Percentiles rank a stretch among this genome's conserved stretches.
Conservation (phyloP, 75 land plant species). For the Isoetes taiwanensis region DNA sequence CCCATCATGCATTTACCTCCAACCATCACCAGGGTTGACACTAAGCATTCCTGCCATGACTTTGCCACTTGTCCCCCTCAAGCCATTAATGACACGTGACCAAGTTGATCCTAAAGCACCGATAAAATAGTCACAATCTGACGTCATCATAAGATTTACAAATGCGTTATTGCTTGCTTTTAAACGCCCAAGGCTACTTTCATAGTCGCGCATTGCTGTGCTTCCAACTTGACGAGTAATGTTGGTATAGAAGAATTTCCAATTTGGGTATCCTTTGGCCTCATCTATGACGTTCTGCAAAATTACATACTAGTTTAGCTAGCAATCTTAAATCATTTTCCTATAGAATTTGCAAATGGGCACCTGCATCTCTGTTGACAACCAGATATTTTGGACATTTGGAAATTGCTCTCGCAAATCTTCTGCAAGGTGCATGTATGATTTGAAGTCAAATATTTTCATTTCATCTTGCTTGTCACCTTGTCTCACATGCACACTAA, state of each 20-base stretch:
- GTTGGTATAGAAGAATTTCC: slow-evolving; percentile 3
- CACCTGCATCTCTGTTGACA: slow-evolving; percentile 96
- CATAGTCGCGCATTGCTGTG: not conserved
- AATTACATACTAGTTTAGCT: no score
- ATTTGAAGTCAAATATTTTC: slow-evolving; percentile 15
- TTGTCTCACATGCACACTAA: slow-evolving; percentile 85
- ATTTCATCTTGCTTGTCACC: slow-evolving; percentile 81
- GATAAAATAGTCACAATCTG: slow-evolving; percentile 1
- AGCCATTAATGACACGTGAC: not conserved
- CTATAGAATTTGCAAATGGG: no score
- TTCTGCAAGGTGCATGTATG: slow-evolving; percentile 29
- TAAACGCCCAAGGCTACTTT: not conserved
- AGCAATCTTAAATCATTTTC: no score
- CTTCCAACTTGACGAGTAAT: not conserved
- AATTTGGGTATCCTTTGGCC: not conserved
- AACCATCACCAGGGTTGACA: not conserved
- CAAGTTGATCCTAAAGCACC: not conserved
- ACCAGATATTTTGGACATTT: slow-evolving; percentile 16
- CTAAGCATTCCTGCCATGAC: not conserved
- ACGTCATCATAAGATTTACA: slow-evolving; percentile 4
- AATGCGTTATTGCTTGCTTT: not conserved
- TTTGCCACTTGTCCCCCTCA: not conserved
- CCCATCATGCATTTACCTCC: no score
- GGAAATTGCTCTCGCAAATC: slow-evolving; percentile 21
- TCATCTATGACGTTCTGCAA: slow-evolving; percentile 1